phyloP scores from a whole-genome alignment of 1,284 basidiomycete species.

The Cryptococcus floricola region DNA sequence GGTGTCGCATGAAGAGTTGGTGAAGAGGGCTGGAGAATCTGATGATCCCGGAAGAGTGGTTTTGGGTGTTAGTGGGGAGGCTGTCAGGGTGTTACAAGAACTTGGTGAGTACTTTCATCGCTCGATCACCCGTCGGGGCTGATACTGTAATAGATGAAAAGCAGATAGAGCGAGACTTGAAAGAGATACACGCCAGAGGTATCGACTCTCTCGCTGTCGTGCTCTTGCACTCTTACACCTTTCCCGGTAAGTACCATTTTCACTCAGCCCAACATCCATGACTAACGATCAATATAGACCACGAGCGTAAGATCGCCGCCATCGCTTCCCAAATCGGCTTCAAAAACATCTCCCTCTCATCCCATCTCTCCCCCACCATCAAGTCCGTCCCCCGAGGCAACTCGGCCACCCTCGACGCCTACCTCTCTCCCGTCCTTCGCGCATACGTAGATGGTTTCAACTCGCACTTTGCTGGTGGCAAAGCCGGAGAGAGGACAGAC shows the following conservation, averaged over 20 bases:
- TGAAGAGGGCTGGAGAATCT: neutral
- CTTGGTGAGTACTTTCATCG: constrained; percentile 12
- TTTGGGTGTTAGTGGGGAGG: constrained; percentile 24
- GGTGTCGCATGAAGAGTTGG: constrained; percentile 1
- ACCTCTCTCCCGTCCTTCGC: constrained; percentile 53
- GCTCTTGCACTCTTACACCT: constrained; percentile 28
- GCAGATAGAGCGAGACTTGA: constrained; percentile 14
- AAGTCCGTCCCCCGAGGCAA: constrained; percentile 52
- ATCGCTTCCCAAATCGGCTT: constrained; percentile 25
- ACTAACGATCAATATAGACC: constrained; percentile 1
- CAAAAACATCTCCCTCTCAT: constrained; percentile 31
- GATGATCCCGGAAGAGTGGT: constrained; percentile 5
- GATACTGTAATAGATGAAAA: no score
- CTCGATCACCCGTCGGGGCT: no score
- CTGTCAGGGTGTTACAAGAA: constrained; percentile 19
- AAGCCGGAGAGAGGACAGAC: constrained; percentile 29
- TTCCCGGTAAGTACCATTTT: constrained; percentile 6
- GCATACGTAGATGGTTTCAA: constrained; percentile 51
- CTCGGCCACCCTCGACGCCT: constrained; percentile 54
- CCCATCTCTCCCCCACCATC: constrained; percentile 21
- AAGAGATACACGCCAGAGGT: constrained; percentile 17
- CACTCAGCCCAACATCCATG: neutral
- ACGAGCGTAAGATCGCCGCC: constrained; percentile 19
- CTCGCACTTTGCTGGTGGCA: constrained; percentile 29
- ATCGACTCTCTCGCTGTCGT: constrained; percentile 23